These are phyloP conservation scores for Decorospora gaudefroyi DNA, from an alignment of 2,329 filamentous ascomycete species.

Conservation along the genomic window DNA sequence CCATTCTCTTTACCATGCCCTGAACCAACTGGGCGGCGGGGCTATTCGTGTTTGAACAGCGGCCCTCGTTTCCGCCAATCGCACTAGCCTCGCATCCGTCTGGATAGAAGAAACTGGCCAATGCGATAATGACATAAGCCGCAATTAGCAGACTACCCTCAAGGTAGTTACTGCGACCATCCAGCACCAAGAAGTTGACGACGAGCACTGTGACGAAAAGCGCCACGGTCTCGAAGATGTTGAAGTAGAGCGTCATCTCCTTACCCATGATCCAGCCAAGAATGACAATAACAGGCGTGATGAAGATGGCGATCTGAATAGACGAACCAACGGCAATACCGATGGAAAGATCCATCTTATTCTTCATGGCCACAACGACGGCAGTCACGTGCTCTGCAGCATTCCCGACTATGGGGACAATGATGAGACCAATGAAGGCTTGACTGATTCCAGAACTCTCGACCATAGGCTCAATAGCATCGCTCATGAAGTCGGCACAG, in stretches of 20 bases:
- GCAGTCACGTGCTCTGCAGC: constrained; percentile 82
- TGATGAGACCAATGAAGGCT: constrained; percentile 78
- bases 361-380: constrained; percentile 77
- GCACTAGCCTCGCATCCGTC: constrained; percentile 48
- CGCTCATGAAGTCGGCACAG: constrained; percentile 73
- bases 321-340: constrained; percentile 79
- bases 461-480: constrained; percentile 71
- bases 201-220: constrained; percentile 82
- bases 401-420: constrained; percentile 82
- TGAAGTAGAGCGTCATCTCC: constrained; percentile 68
- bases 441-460: constrained; percentile 64
- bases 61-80: constrained; percentile 52
- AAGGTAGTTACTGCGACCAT: constrained; percentile 81
- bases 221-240: constrained; percentile 67
- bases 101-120: constrained; percentile 58
- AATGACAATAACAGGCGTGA: constrained; percentile 76
- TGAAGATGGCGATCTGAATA: constrained; percentile 78
- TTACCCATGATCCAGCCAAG: constrained; percentile 78
- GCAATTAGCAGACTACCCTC: constrained; percentile 77
- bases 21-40: constrained; percentile 15
- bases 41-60: constrained; percentile 4
- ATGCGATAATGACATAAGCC: constrained; percentile 77
- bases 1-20: constrained; percentile 27
- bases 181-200: constrained; percentile 83
- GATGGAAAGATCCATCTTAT: constrained; percentile 84